These are phyloP conservation scores for Rhizopus microsporus DNA, from an alignment of 371 early-diverging fungal genomes.

Conservation along the genomic window DNA sequence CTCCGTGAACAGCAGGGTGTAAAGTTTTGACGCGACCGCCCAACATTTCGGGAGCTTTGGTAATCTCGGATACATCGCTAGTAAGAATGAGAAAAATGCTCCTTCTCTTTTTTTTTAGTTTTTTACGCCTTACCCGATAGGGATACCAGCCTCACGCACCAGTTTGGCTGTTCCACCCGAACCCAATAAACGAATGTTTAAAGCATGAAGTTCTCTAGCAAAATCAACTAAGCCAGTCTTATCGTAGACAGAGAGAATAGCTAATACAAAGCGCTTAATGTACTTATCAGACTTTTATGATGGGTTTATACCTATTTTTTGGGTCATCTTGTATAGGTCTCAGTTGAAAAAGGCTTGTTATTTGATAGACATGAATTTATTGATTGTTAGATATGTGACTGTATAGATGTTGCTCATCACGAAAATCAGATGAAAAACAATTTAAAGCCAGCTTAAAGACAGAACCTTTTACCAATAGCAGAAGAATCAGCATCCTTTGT, in stretches of 20 bases:
- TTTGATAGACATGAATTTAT: not conserved
- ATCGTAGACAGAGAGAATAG: constrained; percentile 96
- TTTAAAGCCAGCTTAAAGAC: not conserved
- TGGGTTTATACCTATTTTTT: constrained; percentile 32
- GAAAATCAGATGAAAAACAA: not conserved
- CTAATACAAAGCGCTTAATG: constrained; percentile 28
- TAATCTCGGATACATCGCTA: constrained; percentile 95
- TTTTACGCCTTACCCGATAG: constrained; percentile 69
- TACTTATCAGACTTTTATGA: not conserved
- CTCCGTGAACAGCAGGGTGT: constrained; percentile 98
- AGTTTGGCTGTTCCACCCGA: constrained; percentile 95
- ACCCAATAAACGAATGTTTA: constrained; percentile 84
- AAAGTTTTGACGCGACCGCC: constrained; percentile 98
- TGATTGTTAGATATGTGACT: constrained; percentile 19
- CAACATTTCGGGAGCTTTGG: constrained; percentile 97
- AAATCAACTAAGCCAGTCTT: constrained; percentile 93
- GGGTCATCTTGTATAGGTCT: constrained; percentile 24
- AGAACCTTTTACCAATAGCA: too few relatives aligned
- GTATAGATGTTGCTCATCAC: constrained; percentile 21
- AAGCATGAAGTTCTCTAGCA: constrained; percentile 76
- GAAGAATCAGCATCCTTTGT: too few relatives aligned
- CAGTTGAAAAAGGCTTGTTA: constrained; percentile 4
- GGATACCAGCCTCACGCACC: constrained; percentile 85
- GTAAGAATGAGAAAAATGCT: not conserved
- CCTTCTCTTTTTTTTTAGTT: not conserved